Base-by-base conservation (phyloP, 177 flowering plant genomes). In the Telopea speciosissima region DNA sequence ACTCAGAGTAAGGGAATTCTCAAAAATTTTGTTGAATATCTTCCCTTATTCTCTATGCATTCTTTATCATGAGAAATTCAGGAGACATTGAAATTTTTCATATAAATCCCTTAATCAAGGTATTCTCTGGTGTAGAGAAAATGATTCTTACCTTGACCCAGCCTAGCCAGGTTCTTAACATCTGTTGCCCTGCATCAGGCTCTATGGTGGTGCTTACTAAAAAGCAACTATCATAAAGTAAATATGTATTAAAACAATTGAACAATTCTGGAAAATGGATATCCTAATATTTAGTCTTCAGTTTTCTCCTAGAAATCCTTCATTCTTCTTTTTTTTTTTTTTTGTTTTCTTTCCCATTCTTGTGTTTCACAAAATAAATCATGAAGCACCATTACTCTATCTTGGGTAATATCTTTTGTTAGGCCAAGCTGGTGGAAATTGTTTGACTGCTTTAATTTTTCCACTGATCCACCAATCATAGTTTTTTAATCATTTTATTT, bases 401-500 rank as follows among this genome's bases (percentile, higher is more conserved):
- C 44, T 69, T 45, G 28, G 21, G 63, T 31, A 31, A 26, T 67
- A 33, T 59, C 25, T 22, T 69, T 17, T 22, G 24, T 67, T 67
- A 44, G 19, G 44, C 58, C 16, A 23, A 17, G 24, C 13, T 25
- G 36, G 22, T 44, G 8, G 23, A 42, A 8, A 56, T 8, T 49
- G 19, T 52, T 70, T 62, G 11, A 49, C 11, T 3, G 22, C 23
- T 6, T 44, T 45, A 23, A 7, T 2, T 8, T 56, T 5, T 60
- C 56, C 33, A 25, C 72, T 71, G 68, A 7, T 63, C 25, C 21
- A 42, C 1, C 54, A 13, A 26, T 63, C 44, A 28, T 52, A 71
- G n/a, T 26, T 11, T 26, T 11, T 28, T 45, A 13, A 70, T 25
- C 24, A 49, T 63, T 49, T 24, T 45, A 26, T 63, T 28, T 45